phyloP scores from a whole-genome alignment of 2,329 filamentous ascomycete genomes.

The Hypoxylon sp. region DNA sequence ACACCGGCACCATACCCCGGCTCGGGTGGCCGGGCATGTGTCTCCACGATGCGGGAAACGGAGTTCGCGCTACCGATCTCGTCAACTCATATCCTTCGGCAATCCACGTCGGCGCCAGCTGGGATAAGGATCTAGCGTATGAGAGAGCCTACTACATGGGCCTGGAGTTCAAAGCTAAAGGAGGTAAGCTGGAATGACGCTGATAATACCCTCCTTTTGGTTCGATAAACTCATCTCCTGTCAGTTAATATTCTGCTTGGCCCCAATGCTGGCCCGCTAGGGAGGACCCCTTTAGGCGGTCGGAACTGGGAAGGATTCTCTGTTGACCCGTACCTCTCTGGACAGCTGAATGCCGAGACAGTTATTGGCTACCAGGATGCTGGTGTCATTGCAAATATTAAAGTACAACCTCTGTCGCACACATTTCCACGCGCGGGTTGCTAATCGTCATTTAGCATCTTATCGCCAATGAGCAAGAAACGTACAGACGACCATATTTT shows the following conservation, averaged over 20 bases:
- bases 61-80: slow-evolving; percentile 61
- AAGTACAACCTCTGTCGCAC: slow-evolving; percentile 50
- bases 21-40: slow-evolving; percentile 61
- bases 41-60: slow-evolving; percentile 63
- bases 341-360: slow-evolving; percentile 76
- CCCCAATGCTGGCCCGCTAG: slow-evolving; percentile 76
- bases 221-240: slow-evolving; percentile 16
- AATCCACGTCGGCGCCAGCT: slow-evolving; percentile 62
- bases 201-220: neutral
- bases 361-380: slow-evolving; percentile 81
- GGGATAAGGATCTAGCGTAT: slow-evolving; percentile 67
- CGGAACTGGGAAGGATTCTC: slow-evolving; percentile 74
- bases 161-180: slow-evolving; percentile 67
- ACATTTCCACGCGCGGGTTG: neutral
- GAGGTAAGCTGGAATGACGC: slow-evolving; percentile 47
- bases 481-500: slow-evolving; percentile 57
- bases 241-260: slow-evolving; percentile 70
- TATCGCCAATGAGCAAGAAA: slow-evolving; percentile 73
- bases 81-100: slow-evolving; percentile 62
- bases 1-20: slow-evolving; percentile 59
- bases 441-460: slow-evolving; percentile 60
- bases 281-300: slow-evolving; percentile 74
- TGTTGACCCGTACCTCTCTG: slow-evolving; percentile 78
- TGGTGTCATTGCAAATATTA: slow-evolving; percentile 83
- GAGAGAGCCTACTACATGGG: slow-evolving; percentile 65